These are phyloP conservation scores for cucumber (Cucumis sativus) DNA, from an alignment of 306 rosid species.

Conservation along the genomic window Cucumber_9930_V3 NC_026660.2:7103501-7104000, in stretches of 20 bases:
- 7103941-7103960: constrained; percentile 39
- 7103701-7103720: neutral
- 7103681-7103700: neutral
- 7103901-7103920: constrained; percentile 39
- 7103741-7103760: neutral
- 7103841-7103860: constrained; percentile 7
- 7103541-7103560: too few species aligned
- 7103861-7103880: neutral
- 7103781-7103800: neutral
- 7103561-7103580: neutral
- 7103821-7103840: constrained; percentile 9
- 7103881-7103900: constrained; percentile 8
- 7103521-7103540: too few species aligned
- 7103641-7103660: neutral
- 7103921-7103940: constrained; percentile 46
- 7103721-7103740: too few species aligned
- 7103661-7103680: neutral
- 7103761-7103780: neutral
- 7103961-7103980: constrained; percentile 44
- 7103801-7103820: constrained; percentile 10
- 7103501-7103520: too few species aligned
- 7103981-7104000: constrained; percentile 49
- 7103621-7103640: neutral
- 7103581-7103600: neutral
- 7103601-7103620: neutral